Conservation (phyloP, 306 rosid species). For the Notholithocarpus densiflorus region DNA sequence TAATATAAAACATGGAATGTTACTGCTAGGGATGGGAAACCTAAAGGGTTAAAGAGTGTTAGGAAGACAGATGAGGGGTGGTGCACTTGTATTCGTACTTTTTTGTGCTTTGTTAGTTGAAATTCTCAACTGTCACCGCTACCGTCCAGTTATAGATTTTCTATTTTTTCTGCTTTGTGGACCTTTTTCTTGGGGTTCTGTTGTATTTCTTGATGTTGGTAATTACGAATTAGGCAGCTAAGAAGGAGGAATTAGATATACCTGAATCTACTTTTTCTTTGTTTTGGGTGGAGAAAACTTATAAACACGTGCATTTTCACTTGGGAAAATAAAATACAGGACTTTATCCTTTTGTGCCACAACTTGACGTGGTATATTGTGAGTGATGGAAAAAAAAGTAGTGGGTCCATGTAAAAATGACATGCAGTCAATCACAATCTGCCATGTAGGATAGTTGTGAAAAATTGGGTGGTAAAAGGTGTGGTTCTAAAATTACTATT, state of each 20-base stretch:
- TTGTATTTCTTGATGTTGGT: not conserved
- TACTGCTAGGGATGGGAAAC: not conserved
- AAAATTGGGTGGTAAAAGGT: too few species aligned
- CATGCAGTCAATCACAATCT: fast-evolving
- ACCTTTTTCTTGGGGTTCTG: not conserved
- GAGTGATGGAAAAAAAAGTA: too few species aligned
- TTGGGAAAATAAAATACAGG: too few species aligned
- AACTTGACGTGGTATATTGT: too few species aligned
- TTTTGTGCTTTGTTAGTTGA: slow-evolving; percentile 43
- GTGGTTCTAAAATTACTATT: too few species aligned
- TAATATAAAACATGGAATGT: not conserved
- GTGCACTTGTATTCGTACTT: slow-evolving; percentile 7
- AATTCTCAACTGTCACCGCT: slow-evolving; percentile 24
- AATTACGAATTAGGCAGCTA: not conserved
- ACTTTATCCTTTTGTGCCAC: too few species aligned
- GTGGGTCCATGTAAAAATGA: too few species aligned
- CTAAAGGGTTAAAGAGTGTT: not conserved
- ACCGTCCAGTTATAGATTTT: not conserved
- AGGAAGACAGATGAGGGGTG: slow-evolving; percentile 7
- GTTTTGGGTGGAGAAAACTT: not conserved
- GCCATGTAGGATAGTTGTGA: fast-evolving
- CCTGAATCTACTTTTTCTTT: not conserved
- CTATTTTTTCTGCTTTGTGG: not conserved
- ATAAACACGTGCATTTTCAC: too few species aligned
- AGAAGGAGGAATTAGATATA: not conserved